These are phyloP conservation scores for Paraphysoderma sedebokerense DNA, from an alignment of 371 early-diverging fungal species.

Conservation along the genomic window DNA sequence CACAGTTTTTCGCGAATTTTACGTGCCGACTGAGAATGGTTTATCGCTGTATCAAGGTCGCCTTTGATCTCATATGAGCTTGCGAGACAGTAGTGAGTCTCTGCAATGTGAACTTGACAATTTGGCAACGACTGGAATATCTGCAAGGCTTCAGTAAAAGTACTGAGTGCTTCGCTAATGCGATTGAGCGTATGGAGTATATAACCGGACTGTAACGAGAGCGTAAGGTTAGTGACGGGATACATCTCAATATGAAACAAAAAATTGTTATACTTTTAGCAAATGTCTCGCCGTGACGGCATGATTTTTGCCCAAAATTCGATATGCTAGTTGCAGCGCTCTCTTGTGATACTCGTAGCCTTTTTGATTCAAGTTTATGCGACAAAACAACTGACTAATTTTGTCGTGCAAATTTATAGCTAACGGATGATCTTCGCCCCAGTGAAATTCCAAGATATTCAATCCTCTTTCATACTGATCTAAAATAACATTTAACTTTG, in stretches of 20 bases:
- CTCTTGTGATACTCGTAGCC: not conserved
- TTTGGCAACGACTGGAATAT: not conserved
- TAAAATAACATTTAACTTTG: too few species aligned
- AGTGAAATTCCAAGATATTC: slow-evolving; percentile 12
- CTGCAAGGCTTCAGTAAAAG: not conserved
- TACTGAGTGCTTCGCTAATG: not conserved
- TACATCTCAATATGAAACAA: not conserved
- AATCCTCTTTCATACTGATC: too few species aligned
- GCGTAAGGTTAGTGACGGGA: not conserved
- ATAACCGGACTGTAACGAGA: too few species aligned
- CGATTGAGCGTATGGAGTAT: too few species aligned
- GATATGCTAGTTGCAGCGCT: not conserved
- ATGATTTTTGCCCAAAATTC: not conserved
- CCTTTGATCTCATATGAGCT: slow-evolving; percentile 12
- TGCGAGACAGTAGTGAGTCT: not conserved
- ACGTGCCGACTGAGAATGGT: slow-evolving; percentile 14
- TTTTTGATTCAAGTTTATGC: not conserved
- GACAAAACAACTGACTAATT: slow-evolving; percentile 2
- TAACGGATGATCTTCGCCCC: slow-evolving; percentile 17
- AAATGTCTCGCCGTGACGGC: not conserved
- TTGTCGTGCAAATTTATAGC: slow-evolving; percentile 18
- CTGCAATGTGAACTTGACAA: not conserved
- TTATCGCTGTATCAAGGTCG: slow-evolving; percentile 18
- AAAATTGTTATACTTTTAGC: not conserved
- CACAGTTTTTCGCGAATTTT: slow-evolving; percentile 14